These are phyloP conservation scores for Colletotrichum sp. DNA, from an alignment of 2,329 filamentous ascomycete species.

Conservation along the genomic window DNA sequence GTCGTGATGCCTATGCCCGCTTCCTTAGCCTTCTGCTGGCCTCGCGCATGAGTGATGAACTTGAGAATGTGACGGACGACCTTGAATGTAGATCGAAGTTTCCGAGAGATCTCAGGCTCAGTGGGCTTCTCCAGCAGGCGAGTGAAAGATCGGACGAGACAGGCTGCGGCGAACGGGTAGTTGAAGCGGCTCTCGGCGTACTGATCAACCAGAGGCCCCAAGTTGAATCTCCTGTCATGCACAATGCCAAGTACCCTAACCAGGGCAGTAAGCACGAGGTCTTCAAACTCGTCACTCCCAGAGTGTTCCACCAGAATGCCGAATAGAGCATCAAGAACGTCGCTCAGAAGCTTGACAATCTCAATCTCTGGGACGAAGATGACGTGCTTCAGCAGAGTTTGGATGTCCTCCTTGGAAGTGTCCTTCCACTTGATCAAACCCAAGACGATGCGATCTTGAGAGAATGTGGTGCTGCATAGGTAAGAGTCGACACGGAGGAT, in stretches of 20 bases:
- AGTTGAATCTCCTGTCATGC: slow-evolving; percentile 91
- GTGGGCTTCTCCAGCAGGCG: slow-evolving; percentile 82
- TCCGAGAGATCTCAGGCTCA: slow-evolving; percentile 82
- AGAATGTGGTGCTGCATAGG: slow-evolving; percentile 93
- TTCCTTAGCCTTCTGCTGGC: slow-evolving; percentile 88
- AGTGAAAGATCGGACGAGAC: slow-evolving; percentile 85
- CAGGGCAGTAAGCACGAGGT: slow-evolving; percentile 87
- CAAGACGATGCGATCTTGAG: slow-evolving; percentile 86
- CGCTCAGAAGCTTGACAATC: slow-evolving; percentile 89
- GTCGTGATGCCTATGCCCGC: slow-evolving; percentile 84
- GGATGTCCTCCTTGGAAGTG: slow-evolving; percentile 71
- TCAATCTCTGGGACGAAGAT: slow-evolving; percentile 97
- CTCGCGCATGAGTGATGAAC: slow-evolving; percentile 89
- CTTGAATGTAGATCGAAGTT: slow-evolving; percentile 90
- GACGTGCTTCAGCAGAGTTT: slow-evolving; percentile 78
- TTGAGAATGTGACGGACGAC: slow-evolving; percentile 92
- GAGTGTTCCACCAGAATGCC: slow-evolving; percentile 88
- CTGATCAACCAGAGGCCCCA: slow-evolving; percentile 87
- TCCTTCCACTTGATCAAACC: slow-evolving; percentile 89
- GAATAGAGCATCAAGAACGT: slow-evolving; percentile 91
- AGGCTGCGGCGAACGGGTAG: slow-evolving; percentile 90
- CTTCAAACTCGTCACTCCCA: slow-evolving; percentile 91
- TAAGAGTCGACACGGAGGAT: slow-evolving; percentile 82
- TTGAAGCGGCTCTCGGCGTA: slow-evolving; percentile 91
- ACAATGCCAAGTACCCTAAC: slow-evolving; percentile 92